A percentile compares a stretch with the other conserved stretches of the same genome.
Evolutionary conservation across 1,139 yeast species (phyloP).

Genomic region (Yamadazyma friedrichii): DNA sequence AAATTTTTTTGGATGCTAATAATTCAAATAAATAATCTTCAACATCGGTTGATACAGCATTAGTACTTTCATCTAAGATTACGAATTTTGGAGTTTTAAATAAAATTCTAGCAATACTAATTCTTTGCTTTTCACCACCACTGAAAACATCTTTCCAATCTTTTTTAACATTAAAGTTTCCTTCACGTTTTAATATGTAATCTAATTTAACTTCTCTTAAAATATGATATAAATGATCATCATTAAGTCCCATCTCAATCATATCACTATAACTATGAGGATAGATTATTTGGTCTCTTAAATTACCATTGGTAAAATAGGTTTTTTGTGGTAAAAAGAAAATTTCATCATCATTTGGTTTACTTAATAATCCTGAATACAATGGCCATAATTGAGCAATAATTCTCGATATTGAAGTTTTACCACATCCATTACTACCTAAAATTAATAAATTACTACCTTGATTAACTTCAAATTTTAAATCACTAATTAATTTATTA

Average conservation of each 20-base stretch:
- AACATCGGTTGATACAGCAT: constrained; percentile 89
- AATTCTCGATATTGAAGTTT: constrained; percentile 80
- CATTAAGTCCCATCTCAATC: constrained; percentile 70
- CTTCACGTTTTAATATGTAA: constrained; percentile 66
- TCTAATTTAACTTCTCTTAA: constrained; percentile 77
- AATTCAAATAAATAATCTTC: constrained; percentile 85
- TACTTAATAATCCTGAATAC: constrained; percentile 77
- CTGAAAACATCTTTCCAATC: constrained; percentile 91
- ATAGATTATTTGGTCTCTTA: constrained; percentile 84
- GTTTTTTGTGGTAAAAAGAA: constrained; percentile 81
- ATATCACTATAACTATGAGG: constrained; percentile 80
- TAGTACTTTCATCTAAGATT: constrained; percentile 88
- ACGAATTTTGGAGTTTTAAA: constrained; percentile 82
- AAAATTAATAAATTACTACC: constrained; percentile 69
- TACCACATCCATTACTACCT: constrained; percentile 90
- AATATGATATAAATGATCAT: constrained; percentile 65
- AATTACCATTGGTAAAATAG: constrained; percentile 73
- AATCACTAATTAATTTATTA: constrained; percentile 50
- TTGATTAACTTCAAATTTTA: constrained; percentile 62
- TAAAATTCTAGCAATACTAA: constrained; percentile 84
- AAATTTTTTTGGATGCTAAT: constrained; percentile 66
- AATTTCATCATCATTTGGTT: constrained; percentile 72
- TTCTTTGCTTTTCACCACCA: constrained; percentile 94
- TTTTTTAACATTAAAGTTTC: constrained; percentile 58
- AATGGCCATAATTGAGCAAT: constrained; percentile 93